Evolutionary conservation across 2,329 filamentous ascomycete genomes (phyloP).

Genomic region (Fusarium stilboides): DNA sequence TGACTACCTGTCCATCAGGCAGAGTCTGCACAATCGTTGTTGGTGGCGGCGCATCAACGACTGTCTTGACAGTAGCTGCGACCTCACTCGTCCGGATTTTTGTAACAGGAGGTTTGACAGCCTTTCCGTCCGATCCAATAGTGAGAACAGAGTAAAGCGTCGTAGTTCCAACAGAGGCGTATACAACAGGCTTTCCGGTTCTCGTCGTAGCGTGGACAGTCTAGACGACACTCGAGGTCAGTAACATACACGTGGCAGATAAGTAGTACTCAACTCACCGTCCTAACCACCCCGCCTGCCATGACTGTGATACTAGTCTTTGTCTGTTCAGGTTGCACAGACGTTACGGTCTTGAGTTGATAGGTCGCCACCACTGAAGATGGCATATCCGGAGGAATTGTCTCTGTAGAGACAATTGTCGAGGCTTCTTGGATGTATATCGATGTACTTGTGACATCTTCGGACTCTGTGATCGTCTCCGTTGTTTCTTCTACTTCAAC

Average conservation of each 20-base stretch:
- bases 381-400: background rate
- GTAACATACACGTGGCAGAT: too few species aligned
- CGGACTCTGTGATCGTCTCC: constrained; percentile 18
- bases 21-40: constrained; percentile 30
- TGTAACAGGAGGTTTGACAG: constrained; percentile 20
- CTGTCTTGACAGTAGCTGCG: constrained; percentile 32
- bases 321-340: constrained; percentile 3
- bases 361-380: background rate
- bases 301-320: constrained; percentile 18
- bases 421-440: constrained; percentile 1
- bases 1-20: constrained; percentile 31
- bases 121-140: constrained; percentile 20
- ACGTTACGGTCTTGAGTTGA: constrained; percentile 5
- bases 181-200: constrained; percentile 26
- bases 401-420: background rate
- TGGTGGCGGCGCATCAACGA: constrained; percentile 28
- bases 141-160: constrained; percentile 40
- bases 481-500: constrained; percentile 11
- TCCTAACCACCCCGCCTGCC: constrained; percentile 18
- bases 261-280: background rate
- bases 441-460: constrained; percentile 2
- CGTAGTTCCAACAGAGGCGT: constrained; percentile 35
- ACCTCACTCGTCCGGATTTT: constrained; percentile 29
- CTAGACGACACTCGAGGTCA: too few species aligned
- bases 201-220: constrained; percentile 19